phyloP scores from a whole-genome alignment of 768 basidiomycete species.

The Phanerodontia chrysosporium region DNA sequence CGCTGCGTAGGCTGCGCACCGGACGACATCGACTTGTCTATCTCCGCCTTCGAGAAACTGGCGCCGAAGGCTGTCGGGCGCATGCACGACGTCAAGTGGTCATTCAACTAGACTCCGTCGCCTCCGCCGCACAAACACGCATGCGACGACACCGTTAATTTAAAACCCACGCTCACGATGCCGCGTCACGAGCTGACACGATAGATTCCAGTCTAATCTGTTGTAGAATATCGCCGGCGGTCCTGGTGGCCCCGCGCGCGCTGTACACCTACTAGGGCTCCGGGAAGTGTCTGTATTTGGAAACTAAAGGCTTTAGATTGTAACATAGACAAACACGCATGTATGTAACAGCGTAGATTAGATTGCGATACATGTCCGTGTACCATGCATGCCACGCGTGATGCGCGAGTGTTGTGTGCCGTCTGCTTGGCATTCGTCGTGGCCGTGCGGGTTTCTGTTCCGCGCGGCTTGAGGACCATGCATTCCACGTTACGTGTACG shows the following conservation, averaged over 20 bases:
- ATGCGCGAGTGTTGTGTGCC: background rate
- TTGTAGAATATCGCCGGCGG: background rate
- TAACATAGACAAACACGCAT: slow-evolving; percentile 5
- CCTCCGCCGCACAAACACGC: background rate
- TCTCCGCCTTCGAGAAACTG: slow-evolving; percentile 48
- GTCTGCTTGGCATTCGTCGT: background rate
- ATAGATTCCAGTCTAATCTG: background rate
- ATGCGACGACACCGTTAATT: background rate
- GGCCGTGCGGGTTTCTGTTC: too few species aligned
- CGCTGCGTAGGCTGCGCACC: slow-evolving; percentile 53
- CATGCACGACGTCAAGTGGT: slow-evolving; percentile 46
- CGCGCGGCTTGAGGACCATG: too few species aligned
- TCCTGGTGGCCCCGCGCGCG: background rate
- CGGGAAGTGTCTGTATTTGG: background rate
- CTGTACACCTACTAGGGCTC: background rate
- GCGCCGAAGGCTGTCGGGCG: slow-evolving; percentile 46
- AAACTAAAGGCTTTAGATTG: slow-evolving; percentile 3
- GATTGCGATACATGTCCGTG: background rate
- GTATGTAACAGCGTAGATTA: background rate
- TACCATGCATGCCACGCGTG: too few species aligned
- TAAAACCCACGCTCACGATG: too few species aligned
- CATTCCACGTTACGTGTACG: too few species aligned
- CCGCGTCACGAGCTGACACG: too few species aligned
- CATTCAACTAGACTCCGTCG: slow-evolving; percentile 30
- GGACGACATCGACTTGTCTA: slow-evolving; percentile 61